Evolutionary conservation across 1,284 basidiomycete genomes (phyloP), one percentile per base, ranked within the genome.

Genomic region (Pyrrhoderma noxium): DNA sequence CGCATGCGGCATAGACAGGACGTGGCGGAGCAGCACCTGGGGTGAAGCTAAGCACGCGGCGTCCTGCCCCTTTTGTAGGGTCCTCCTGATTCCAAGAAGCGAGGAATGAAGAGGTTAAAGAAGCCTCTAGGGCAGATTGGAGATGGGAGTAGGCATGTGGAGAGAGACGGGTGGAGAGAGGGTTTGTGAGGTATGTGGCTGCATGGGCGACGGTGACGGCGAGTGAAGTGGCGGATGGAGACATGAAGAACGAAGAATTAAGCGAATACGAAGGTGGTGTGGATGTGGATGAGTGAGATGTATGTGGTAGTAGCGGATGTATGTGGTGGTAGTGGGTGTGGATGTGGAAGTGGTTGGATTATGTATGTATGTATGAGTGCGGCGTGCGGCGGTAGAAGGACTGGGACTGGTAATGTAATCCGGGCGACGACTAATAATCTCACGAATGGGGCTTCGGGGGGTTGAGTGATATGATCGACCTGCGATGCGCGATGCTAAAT

Each of bases 41-140:
- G 1, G 85, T 80, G 49, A 89, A 74, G 52, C 81, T 75, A 59
- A 89, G 78, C 69, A 80, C 84, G 59, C 86, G 83, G 55, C 80
- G 80, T 48, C 79, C 79, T 21, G 83, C 83, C 45, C 82, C 79
- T 55, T 75, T 74, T 40, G 79, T 69, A 38, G 85, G 84, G 47
- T 85, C 77, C 16, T 70, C 66, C 4, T 76, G 73, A 39, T 67
- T 67, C 86, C 86, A 89, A 22, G 38, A 40, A 35, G 80, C 64
- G 21, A 79, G 76, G 62, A 77, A 87, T 56, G 80, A 73, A 39
- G 82, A 73, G 21, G 73, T 78, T 60, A 89, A 74, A 70, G 82
- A 84, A 37, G 77, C 74, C 68, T 86, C 79, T 56, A 89, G 82
- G 52, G 77, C 67, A 51, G 77, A 71, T 64, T 83, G 82, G 57